phyloP scores from a whole-genome alignment of 495 filamentous ascomycete genomes.

The Rhypophila decipiens region DNA sequence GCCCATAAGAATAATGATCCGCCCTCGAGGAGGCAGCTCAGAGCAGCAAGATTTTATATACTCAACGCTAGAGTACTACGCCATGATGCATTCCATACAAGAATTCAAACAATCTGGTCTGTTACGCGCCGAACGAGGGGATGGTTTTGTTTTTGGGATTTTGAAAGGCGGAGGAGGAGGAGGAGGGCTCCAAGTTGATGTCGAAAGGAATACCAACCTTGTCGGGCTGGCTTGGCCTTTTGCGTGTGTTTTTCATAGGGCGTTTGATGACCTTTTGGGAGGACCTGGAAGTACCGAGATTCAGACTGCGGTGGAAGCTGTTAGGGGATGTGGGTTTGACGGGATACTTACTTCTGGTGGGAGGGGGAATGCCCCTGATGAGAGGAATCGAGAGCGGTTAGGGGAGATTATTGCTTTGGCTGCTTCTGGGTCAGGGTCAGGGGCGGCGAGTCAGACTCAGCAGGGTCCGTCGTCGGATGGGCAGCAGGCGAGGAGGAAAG shows the following conservation, averaged over 20 bases:
- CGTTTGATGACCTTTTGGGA: conserved; percentile 32
- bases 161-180: conserved; percentile 4
- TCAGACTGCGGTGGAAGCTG: conserved; percentile 17
- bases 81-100: conserved; percentile 24
- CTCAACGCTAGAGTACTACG: conserved; percentile 20
- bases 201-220: conserved; percentile 16
- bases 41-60: conserved; percentile 33
- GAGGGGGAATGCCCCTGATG: conserved; percentile 17
- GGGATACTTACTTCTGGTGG: conserved; percentile 38
- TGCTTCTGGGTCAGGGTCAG: not conserved
- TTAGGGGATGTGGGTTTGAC: conserved; percentile 27
- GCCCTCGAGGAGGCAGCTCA: conserved; percentile 25
- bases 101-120: conserved; percentile 20
- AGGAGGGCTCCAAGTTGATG: conserved; percentile 20
- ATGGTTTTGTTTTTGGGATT: conserved; percentile 43
- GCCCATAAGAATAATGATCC: conserved; percentile 39
- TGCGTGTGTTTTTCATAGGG: conserved; percentile 33
- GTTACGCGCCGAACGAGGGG: conserved; percentile 22
- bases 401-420: conserved; percentile 18
- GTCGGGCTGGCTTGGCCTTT: conserved; percentile 19
- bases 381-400: conserved; percentile 21
- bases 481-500: not conserved
- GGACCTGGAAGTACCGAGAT: conserved; percentile 1
- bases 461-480: not conserved
- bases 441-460: not conserved